Base-by-base conservation (phyloP, 108 stramenopile genomes). In the Seminavis robusta region DNA sequence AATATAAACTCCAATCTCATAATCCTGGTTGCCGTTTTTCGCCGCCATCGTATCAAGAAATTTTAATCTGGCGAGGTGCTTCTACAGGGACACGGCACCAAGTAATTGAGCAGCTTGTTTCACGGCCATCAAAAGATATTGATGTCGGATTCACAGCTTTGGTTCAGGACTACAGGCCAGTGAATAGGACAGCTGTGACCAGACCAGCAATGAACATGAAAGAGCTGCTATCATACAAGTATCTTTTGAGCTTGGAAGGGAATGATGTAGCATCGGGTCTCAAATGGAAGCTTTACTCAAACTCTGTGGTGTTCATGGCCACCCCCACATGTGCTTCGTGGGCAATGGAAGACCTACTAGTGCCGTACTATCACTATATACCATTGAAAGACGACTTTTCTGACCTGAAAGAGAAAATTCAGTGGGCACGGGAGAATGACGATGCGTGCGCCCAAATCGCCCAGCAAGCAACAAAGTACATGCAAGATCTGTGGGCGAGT, bases 181-280 rank as follows among this genome's bases (percentile, higher is more conserved):
- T n/a, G n/a, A n/a, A n/a, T n/a, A n/a, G n/a, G n/a, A n/a, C n/a
- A n/a, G n/a, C n/a, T n/a, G n/a, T 80, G 24, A 6, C 57, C 11
- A 42, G 46, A 1, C 17, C 31, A 28, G 64, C 55, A 58, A 47
- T 69, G 11, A 32, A 54, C 13, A 40, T 73, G 20, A 31, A 52
- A 26, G 45, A 61, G 4, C n/a, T 74, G 44, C 31, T 80, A 59
- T 33, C 59, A 21, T 80, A 59, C 65, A 80, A 80, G 61, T 73
- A 60, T 21, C 16, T 76, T 6, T 38, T 76, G 4, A 60, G 26
- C 10, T 17, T 74, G 7, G 72, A 79, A 54, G 77, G 77, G 28
- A 79, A 79, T 28, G 82, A 84, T 62, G 74, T 84, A 11, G 66
- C 78, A n/a, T 56, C 78, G 6, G 78, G 78, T 0, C 49, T 84